phyloP scores from a whole-genome alignment of 768 basidiomycete genomes.

The Scleroderma bovista region DNA sequence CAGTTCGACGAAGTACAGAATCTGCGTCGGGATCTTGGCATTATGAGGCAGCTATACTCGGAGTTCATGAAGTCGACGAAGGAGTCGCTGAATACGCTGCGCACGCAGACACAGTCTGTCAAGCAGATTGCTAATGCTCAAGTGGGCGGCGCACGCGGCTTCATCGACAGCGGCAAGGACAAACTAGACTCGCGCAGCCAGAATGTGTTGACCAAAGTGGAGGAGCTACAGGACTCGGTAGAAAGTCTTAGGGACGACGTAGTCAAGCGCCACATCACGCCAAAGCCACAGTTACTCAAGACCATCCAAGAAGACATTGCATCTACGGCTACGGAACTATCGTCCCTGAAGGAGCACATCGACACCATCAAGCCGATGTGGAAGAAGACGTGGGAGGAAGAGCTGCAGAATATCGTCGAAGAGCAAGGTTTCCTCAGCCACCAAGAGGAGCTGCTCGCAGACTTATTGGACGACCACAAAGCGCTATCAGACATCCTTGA shows the following conservation, averaged over 20 bases:
- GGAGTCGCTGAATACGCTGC: constrained; percentile 70
- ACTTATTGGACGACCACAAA: constrained; percentile 89
- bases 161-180: constrained; percentile 87
- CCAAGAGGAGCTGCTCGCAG: constrained; percentile 86
- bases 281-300: constrained; percentile 68
- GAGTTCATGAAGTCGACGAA: constrained; percentile 93
- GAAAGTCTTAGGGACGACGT: constrained; percentile 91
- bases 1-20: constrained; percentile 96
- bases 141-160: constrained; percentile 81
- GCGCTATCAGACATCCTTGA: constrained; percentile 83
- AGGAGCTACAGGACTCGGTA: constrained; percentile 88
- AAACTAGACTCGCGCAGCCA: constrained; percentile 89
- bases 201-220: constrained; percentile 85
- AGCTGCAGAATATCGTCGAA: constrained; percentile 93
- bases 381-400: constrained; percentile 98
- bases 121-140: constrained; percentile 78
- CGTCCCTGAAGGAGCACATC: constrained; percentile 78
- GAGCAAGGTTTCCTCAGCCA: constrained; percentile 93
- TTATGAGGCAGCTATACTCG: constrained; percentile 91
- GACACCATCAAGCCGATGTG: constrained; percentile 91
- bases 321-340: constrained; percentile 59
- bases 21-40: constrained; percentile 85
- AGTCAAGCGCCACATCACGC: constrained; percentile 79
- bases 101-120: constrained; percentile 81
- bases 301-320: constrained; percentile 68